phyloP scores from a whole-genome alignment of 2,329 filamentous ascomycete genomes.

The Teratosphaeriaceae sp. region DNA sequence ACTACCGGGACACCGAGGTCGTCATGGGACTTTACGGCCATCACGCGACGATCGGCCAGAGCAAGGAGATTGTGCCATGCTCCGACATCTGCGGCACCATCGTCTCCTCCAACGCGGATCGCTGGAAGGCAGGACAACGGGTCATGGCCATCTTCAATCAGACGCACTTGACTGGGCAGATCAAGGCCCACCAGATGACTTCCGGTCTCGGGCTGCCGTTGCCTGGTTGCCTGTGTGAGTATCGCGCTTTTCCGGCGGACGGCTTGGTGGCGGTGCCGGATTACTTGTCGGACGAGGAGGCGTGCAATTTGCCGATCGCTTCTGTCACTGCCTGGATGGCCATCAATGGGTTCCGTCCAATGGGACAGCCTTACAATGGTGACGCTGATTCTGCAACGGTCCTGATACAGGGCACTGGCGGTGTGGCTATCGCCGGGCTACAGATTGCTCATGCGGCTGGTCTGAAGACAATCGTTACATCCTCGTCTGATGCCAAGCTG shows the following conservation, averaged over 20 bases:
- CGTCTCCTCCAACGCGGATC: conserved; percentile 40
- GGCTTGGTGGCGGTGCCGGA: conserved; percentile 51
- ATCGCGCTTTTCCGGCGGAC: conserved; percentile 53
- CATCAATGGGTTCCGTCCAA: conserved; percentile 53
- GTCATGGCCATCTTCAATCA: conserved; percentile 59
- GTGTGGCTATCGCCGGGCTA: conserved; percentile 35
- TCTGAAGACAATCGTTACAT: conserved; percentile 51
- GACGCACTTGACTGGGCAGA: conserved; percentile 51
- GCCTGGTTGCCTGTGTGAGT: conserved; percentile 51
- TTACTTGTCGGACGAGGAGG: conserved; percentile 54
- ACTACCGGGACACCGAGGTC: conserved; percentile 52
- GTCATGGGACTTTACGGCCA: conserved; percentile 61
- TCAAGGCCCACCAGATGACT: conserved; percentile 49
- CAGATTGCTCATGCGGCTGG: conserved; percentile 39
- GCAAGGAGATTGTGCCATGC: conserved; percentile 52
- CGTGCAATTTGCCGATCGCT: conserved; percentile 54
- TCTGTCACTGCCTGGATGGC: conserved; percentile 61
- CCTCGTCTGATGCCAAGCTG: conserved; percentile 50
- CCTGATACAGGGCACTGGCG: conserved; percentile 39
- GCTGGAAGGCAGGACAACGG: conserved; percentile 54
- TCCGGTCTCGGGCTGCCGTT: conserved; percentile 56
- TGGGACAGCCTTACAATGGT: conserved; percentile 40
- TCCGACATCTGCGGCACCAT: conserved; percentile 65
- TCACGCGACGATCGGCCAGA: conserved; percentile 41
- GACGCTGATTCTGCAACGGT: conserved; percentile 23